Conservation (phyloP, 495 filamentous ascomycete genomes). For the Ascodesmis nigricans region DNA sequence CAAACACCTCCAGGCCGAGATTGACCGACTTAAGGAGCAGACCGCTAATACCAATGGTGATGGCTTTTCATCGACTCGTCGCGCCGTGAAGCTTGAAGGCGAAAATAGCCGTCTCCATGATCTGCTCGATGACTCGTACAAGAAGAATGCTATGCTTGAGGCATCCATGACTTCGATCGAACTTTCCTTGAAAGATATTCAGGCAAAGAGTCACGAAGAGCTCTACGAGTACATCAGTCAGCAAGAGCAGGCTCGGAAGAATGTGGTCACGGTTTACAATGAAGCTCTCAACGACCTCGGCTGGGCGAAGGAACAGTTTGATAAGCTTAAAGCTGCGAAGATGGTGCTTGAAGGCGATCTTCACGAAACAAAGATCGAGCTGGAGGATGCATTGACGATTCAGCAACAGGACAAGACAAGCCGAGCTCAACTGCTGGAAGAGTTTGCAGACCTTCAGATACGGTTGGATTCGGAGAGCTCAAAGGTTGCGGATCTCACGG, state of each 20-base stretch:
- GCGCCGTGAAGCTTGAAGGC: conserved; percentile 77
- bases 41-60: conserved; percentile 56
- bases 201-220: conserved; percentile 85
- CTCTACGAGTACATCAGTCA: conserved; percentile 82
- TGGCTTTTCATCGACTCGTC: conserved; percentile 52
- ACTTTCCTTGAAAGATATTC: conserved; percentile 72
- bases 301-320: conserved; percentile 67
- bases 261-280: conserved; percentile 64
- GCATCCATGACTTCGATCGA: conserved; percentile 73
- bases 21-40: conserved; percentile 38
- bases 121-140: conserved; percentile 80
- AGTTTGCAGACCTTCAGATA: conserved; percentile 87
- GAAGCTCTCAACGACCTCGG: conserved; percentile 61
- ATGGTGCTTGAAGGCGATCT: conserved; percentile 69
- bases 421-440: conserved; percentile 69
- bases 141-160: conserved; percentile 80
- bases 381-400: conserved; percentile 52
- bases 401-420: conserved; percentile 68
- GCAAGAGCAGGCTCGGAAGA: conserved; percentile 72
- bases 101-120: conserved; percentile 85
- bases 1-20: conserved; percentile 73
- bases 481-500: conserved; percentile 59
- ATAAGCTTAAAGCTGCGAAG: conserved; percentile 61
- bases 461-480: conserved; percentile 74
- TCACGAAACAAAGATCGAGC: conserved; percentile 59